phyloP scores from a whole-genome alignment of 768 basidiomycete species.

The Phylloporus sp. region DNA sequence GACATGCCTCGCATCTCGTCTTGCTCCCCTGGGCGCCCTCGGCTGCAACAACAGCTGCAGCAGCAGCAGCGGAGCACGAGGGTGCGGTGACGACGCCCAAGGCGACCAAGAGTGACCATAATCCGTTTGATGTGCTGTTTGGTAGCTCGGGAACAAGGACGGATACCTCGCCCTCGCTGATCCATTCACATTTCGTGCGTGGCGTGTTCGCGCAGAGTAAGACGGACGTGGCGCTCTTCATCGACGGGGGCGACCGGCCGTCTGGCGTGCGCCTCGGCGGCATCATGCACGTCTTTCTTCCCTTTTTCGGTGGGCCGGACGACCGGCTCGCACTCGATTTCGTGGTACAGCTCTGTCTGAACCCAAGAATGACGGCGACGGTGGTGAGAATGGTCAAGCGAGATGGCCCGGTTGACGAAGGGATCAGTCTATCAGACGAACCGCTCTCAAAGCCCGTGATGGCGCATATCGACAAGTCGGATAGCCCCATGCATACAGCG shows the following conservation, averaged over 20 bases:
- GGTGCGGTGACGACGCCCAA: constrained; percentile 12
- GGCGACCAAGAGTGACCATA: constrained; percentile 25
- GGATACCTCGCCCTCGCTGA: constrained; percentile 44
- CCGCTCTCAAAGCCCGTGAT: constrained; percentile 19
- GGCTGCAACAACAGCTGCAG: constrained; percentile 9
- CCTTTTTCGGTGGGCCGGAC: constrained; percentile 94
- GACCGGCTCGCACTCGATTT: constrained; percentile 85
- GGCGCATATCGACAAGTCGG: constrained; percentile 20
- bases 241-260: constrained; percentile 54
- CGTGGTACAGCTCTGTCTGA: constrained; percentile 77
- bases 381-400: constrained; percentile 62
- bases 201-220: constrained; percentile 67
- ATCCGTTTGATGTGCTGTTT: constrained; percentile 75
- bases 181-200: constrained; percentile 83
- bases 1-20: constrained; percentile 65
- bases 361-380: constrained; percentile 65
- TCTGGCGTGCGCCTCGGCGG: constrained; percentile 23
- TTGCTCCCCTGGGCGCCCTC: constrained; percentile 78
- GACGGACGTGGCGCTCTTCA: constrained; percentile 78
- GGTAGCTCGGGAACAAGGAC: constrained; percentile 20
- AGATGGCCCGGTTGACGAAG: constrained; percentile 29
- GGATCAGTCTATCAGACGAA: background rate
- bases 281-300: constrained; percentile 70
- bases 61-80: constrained; percentile 3
- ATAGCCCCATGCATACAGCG: background rate